Percentiles rank a stretch among this genome's conserved stretches.
Conservation (phyloP, 2,329 filamentous ascomycete species). For the Diaporthe citrichinensis region DNA sequence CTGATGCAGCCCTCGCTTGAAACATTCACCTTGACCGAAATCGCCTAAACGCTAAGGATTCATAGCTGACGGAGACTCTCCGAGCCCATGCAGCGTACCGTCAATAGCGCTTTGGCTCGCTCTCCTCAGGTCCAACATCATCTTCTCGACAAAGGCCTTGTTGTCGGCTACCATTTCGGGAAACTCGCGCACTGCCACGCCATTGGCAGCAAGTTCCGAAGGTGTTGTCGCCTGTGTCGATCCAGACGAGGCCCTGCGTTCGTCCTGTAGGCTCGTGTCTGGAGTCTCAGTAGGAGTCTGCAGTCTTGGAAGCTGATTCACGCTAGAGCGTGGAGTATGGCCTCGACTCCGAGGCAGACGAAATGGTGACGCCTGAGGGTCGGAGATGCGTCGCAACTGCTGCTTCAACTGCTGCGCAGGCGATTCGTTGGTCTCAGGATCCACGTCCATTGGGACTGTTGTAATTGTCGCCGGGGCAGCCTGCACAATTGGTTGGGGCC, state of each 20-base stretch:
- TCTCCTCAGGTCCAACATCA: conserved; percentile 65
- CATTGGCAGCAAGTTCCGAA: conserved; percentile 40
- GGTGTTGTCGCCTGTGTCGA: conserved; percentile 41
- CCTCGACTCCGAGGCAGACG: conserved; percentile 32
- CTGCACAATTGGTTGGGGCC: conserved; percentile 38
- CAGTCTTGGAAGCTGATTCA: conserved; percentile 36
- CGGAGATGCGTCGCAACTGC: conserved; percentile 42
- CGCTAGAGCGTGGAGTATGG: conserved; percentile 38
- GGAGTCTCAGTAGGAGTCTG: conserved; percentile 36
- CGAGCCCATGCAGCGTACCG: background rate
- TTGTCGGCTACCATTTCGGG: conserved; percentile 58
- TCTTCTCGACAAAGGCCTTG: conserved; percentile 65
- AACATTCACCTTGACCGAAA: no score
- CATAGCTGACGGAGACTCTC: background rate
- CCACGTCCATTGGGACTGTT: conserved; percentile 36
- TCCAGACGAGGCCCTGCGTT: conserved; percentile 38
- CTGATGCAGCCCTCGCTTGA: background rate
- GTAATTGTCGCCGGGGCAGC: background rate
- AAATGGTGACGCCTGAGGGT: conserved; percentile 37
- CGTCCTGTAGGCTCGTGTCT: conserved; percentile 28
- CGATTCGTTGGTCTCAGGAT: conserved; percentile 36
- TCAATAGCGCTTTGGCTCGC: conserved; percentile 46
- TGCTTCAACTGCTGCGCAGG: conserved; percentile 41
- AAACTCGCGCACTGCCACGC: conserved; percentile 48
- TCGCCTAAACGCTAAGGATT: background rate